Conservation (phyloP, 108 stramenopile species). For the Skeletonema costatum region DNA sequence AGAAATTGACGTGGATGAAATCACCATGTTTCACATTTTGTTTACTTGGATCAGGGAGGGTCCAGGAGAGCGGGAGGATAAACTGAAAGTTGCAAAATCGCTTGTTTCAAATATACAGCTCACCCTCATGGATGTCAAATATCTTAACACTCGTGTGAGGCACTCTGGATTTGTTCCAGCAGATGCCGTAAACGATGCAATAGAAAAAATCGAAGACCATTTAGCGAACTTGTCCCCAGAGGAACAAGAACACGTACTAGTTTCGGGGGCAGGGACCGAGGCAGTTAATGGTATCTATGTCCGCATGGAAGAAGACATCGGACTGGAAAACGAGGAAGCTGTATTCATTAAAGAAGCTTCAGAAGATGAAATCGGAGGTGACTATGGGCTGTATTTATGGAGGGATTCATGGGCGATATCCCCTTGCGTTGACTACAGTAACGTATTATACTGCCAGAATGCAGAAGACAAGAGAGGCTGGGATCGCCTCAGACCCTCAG, state of each 20-base stretch:
- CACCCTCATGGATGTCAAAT: neutral
- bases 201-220: conserved; percentile 2
- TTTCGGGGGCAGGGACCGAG: conserved; percentile 4
- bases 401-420: conserved; percentile 8
- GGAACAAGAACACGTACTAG: conserved; percentile 13
- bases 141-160: neutral
- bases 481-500: neutral
- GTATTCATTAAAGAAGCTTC: conserved; percentile 18
- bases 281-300: conserved; percentile 18
- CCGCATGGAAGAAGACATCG: conserved; percentile 18
- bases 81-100: neutral
- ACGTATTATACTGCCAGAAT: neutral
- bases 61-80: neutral
- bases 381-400: conserved; percentile 8
- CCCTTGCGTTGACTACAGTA: conserved; percentile 12
- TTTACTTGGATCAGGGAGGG: neutral
- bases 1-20: conserved; percentile 10
- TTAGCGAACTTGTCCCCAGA: conserved; percentile 7
- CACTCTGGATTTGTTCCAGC: conserved; percentile 9
- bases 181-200: conserved; percentile 1
- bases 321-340: conserved; percentile 15
- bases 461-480: neutral
- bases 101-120: conserved; percentile 8
- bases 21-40: conserved; percentile 15
- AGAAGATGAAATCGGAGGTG: conserved; percentile 1